Conservation (phyloP, 1,284 basidiomycete genomes). For the Blastosporella zonata region DNA sequence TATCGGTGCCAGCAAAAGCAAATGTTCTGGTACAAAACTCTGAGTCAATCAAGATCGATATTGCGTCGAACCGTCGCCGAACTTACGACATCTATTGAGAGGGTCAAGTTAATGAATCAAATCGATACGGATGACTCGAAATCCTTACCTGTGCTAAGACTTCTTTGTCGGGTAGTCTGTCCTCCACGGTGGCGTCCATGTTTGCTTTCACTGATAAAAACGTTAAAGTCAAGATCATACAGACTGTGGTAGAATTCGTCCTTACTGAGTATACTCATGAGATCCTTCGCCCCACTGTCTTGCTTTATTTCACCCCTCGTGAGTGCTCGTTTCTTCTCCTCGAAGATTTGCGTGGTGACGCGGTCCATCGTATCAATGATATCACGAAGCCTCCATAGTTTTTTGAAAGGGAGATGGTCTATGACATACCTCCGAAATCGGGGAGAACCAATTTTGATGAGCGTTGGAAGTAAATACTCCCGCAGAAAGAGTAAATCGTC, state of each 20-base stretch:
- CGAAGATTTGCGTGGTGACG: constrained; percentile 33
- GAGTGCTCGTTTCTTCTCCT: constrained; percentile 32
- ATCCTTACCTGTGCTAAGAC: constrained; percentile 19
- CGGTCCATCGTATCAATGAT: constrained; percentile 33
- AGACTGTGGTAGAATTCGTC: not conserved
- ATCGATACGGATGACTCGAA: not conserved
- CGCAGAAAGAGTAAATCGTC: constrained; percentile 10
- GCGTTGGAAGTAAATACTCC: constrained; percentile 20
- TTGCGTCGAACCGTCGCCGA: not conserved
- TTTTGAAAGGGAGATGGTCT: constrained; percentile 27
- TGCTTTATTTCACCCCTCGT: constrained; percentile 27
- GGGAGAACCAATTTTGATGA: constrained; percentile 26
- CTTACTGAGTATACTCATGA: constrained; percentile 46
- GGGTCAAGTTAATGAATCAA: not conserved
- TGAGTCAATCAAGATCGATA: not conserved
- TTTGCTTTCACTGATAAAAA: constrained; percentile 19
- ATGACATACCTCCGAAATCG: constrained; percentile 29
- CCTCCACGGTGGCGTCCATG: constrained; percentile 19
- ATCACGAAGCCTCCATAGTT: constrained; percentile 29
- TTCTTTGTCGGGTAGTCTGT: constrained; percentile 20
- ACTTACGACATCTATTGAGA: constrained; percentile 5
- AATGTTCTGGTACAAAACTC: constrained; percentile 10
- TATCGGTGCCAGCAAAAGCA: constrained; percentile 28
- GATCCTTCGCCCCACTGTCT: constrained; percentile 39
- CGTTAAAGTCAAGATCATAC: not conserved